A percentile compares a stretch with the other conserved stretches of the same genome.
These are phyloP conservation scores for Phytomonas serpens DNA, from an alignment of 208 protist species.

Conservation along the genomic window DNA sequence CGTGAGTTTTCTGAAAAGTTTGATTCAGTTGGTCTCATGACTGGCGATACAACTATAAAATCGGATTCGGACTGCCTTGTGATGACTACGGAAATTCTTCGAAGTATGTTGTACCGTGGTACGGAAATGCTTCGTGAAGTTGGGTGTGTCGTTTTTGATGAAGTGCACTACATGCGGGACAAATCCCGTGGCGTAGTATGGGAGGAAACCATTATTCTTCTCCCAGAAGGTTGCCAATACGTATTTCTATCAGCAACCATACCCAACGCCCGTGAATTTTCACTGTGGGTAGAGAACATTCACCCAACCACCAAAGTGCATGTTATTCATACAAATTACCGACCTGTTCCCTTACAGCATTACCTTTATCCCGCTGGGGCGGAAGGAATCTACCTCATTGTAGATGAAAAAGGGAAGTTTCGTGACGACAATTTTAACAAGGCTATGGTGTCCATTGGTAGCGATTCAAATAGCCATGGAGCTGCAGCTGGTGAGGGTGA, in stretches of 20 bases:
- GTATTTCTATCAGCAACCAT: slow-evolving; percentile 99
- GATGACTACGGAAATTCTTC: slow-evolving; percentile 99
- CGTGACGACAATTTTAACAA: slow-evolving; percentile 96
- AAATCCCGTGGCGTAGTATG: slow-evolving; percentile 99
- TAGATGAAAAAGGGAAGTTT: slow-evolving; percentile 94
- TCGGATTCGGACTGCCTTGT: slow-evolving; percentile 97
- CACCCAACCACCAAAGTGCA: slow-evolving; percentile 96
- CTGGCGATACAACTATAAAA: slow-evolving; percentile 99
- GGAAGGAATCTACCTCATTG: slow-evolving; percentile 95
- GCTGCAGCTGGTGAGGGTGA: slow-evolving; percentile 16
- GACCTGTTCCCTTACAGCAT: slow-evolving; percentile 99
- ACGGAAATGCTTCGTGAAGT: slow-evolving; percentile 98
- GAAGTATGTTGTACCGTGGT: slow-evolving; percentile 98
- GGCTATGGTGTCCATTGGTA: slow-evolving; percentile 86
- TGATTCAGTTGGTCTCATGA: slow-evolving; percentile 99
- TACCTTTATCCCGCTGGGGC: slow-evolving; percentile 97
- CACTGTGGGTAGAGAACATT: slow-evolving; percentile 98
- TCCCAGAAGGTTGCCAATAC: slow-evolving; percentile 97
- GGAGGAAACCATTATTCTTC: slow-evolving; percentile 99
- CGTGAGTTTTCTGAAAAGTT: slow-evolving; percentile 98
- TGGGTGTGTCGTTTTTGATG: slow-evolving; percentile 99
- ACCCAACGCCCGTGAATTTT: slow-evolving; percentile 99
- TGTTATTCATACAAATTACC: slow-evolving; percentile 99
- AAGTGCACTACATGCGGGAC: slow-evolving; percentile 99
- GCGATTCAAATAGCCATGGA: slow-evolving; percentile 16